Evolutionary conservation across 441 rosid genomes (phyloP).

Genomic region (Cnidoscolus chayamansa): DNA sequence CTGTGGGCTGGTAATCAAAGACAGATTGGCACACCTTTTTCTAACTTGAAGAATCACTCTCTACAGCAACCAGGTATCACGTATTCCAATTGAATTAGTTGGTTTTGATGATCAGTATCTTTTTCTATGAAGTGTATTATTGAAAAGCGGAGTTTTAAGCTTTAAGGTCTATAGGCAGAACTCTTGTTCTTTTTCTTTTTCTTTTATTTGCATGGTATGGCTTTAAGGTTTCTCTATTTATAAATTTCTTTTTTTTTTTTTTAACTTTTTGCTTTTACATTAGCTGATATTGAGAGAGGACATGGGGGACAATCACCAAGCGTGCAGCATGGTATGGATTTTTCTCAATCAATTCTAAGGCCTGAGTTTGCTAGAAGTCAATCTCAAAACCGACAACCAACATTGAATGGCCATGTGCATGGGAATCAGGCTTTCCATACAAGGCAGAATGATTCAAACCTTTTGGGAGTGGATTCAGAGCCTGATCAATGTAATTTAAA

Average conservation of each 20-base stretch:
- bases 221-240: conserved; percentile 16
- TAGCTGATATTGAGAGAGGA: conserved; percentile 60
- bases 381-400: conserved; percentile 46
- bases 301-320: conserved; percentile 47
- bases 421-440: conserved; percentile 48
- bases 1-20: conserved; percentile 54
- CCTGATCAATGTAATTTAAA: conserved; percentile 44
- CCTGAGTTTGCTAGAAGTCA: conserved; percentile 51
- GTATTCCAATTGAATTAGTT: conserved; percentile 11
- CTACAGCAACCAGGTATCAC: conserved; percentile 62
- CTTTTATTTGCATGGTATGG: not conserved
- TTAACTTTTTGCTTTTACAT: conserved; percentile 18
- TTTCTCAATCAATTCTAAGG: conserved; percentile 52
- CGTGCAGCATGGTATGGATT: conserved; percentile 50
- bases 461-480: conserved; percentile 62
- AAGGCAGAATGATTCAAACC: conserved; percentile 56
- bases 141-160: too few relatives aligned
- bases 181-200: not conserved
- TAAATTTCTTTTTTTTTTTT: not conserved
- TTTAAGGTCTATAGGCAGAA: too few relatives aligned
- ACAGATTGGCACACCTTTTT: conserved; percentile 51
- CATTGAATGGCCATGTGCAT: conserved; percentile 59
- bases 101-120: not conserved
- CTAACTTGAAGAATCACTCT: conserved; percentile 53
- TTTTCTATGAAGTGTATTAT: not conserved